A percentile compares a stretch with the other conserved stretches of the same genome.
phyloP scores from a whole-genome alignment of 2,329 filamentous ascomycete species.

The Ophiostoma piceae region DNA sequence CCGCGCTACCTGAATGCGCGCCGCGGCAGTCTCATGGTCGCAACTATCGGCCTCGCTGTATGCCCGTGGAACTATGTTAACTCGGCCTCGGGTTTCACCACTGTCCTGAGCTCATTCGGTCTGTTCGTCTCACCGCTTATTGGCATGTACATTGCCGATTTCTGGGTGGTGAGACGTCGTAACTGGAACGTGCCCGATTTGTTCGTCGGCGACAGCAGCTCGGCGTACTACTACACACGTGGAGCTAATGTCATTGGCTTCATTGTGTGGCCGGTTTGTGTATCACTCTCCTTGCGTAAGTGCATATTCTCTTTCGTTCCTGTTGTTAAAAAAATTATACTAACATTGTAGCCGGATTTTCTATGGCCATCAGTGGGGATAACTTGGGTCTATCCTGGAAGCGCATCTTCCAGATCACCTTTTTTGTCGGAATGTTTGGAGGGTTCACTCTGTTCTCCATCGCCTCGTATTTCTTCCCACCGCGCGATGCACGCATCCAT shows the following conservation, averaged over 20 bases:
- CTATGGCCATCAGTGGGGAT: not conserved
- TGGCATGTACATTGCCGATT: slow-evolving; percentile 26
- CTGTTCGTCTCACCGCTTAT: slow-evolving; percentile 28
- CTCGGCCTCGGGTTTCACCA: slow-evolving; percentile 26
- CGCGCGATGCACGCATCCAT: not conserved
- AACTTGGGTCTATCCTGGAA: not conserved
- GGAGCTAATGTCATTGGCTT: not conserved
- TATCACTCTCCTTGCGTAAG: not conserved
- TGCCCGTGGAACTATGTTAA: slow-evolving; percentile 28
- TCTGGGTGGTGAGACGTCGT: not conserved
- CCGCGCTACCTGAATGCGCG: slow-evolving; percentile 25
- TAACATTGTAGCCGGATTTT: not conserved
- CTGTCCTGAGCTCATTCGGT: slow-evolving; percentile 28
- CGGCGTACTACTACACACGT: not conserved
- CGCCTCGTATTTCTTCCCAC: not conserved
- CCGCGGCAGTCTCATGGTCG: slow-evolving; percentile 25
- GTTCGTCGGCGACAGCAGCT: not conserved
- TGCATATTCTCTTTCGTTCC: no score
- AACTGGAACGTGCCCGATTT: slow-evolving; percentile 1
- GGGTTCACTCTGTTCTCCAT: not conserved
- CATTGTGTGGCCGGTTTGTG: not conserved
- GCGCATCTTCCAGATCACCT: not conserved
- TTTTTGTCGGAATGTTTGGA: not conserved
- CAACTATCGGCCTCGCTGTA: slow-evolving; percentile 24
- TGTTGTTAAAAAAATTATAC: no score